Conservation (phyloP, 2,329 filamentous ascomycete species). For the Chaetomium globosum region DNA sequence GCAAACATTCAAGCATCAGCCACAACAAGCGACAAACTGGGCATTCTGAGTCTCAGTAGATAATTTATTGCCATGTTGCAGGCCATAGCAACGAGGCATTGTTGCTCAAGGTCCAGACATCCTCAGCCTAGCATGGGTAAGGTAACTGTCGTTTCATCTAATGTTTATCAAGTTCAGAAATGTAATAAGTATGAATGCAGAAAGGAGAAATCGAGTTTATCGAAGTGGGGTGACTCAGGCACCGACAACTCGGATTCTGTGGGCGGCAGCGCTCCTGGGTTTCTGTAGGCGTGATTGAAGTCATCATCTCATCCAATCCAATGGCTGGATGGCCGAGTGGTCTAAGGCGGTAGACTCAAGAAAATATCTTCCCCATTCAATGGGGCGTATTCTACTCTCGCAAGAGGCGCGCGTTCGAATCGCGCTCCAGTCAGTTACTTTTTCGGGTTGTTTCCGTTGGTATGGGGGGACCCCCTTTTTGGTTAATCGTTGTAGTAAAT, state of each 20-base stretch:
- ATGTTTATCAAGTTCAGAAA: not conserved
- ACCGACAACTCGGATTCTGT: not conserved
- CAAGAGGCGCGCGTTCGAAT: slow-evolving; percentile 39
- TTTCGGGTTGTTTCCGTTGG: slow-evolving; percentile 20
- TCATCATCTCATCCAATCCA: slow-evolving; percentile 8
- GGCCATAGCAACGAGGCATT: not conserved
- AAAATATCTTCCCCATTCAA: slow-evolving; percentile 27
- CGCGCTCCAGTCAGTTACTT: slow-evolving; percentile 35
- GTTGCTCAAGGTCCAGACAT: not conserved
- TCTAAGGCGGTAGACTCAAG: slow-evolving; percentile 39
- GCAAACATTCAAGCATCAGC: slow-evolving; percentile 3
- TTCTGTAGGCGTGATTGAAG: not conserved
- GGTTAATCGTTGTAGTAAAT: not conserved
- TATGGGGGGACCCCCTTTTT: slow-evolving; percentile 1
- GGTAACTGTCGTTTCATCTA: not conserved
- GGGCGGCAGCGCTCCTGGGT: not conserved
- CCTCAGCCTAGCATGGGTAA: too few species aligned
- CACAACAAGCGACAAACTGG: not conserved
- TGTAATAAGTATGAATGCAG: not conserved
- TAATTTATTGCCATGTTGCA: not conserved
- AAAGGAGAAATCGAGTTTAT: not conserved
- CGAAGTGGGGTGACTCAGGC: too few species aligned
- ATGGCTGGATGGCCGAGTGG: slow-evolving; percentile 37
- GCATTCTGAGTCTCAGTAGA: not conserved
- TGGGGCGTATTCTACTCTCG: slow-evolving; percentile 35